Evolutionary conservation across 805 yeast genomes (phyloP).

Genomic region (Blastobotrys muscicola): DNA sequence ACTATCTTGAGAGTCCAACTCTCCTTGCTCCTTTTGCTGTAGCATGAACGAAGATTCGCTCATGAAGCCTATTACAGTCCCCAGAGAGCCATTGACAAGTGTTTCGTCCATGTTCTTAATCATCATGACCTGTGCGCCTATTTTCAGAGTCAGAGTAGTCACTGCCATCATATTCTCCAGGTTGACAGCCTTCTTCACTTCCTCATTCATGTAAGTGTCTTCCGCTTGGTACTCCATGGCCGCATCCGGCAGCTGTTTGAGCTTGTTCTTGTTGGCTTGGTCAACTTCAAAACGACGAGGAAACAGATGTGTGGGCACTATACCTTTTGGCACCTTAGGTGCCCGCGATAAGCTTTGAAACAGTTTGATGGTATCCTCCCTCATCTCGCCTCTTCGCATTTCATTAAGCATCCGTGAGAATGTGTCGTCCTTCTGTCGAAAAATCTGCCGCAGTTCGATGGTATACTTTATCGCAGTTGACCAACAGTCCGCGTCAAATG

Average conservation of each 20-base stretch:
- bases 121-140: conserved; percentile 92
- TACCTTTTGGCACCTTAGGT: conserved; percentile 39
- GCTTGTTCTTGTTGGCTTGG: conserved; percentile 49
- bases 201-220: conserved; percentile 22
- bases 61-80: conserved; percentile 56
- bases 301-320: conserved; percentile 80
- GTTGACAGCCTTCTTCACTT: conserved; percentile 28
- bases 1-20: neutral
- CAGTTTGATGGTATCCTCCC: conserved; percentile 36
- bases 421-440: conserved; percentile 71
- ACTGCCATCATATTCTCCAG: conserved; percentile 66
- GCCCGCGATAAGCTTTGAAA: conserved; percentile 26
- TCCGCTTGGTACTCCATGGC: conserved; percentile 41
- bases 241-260: conserved; percentile 41
- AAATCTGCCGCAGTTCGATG: conserved; percentile 65
- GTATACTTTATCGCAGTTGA: conserved; percentile 49
- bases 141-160: conserved; percentile 51
- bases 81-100: conserved; percentile 87
- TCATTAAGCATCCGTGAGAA: conserved; percentile 74
- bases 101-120: conserved; percentile 67
- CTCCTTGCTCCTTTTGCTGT: neutral
- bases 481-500: conserved; percentile 77
- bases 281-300: conserved; percentile 85
- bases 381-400: conserved; percentile 63
- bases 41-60: conserved; percentile 18